Percentiles rank a stretch among this genome's conserved stretches.
phyloP scores from a whole-genome alignment of 352 stramenopile species.

The Aphanomyces euteiches region DNA sequence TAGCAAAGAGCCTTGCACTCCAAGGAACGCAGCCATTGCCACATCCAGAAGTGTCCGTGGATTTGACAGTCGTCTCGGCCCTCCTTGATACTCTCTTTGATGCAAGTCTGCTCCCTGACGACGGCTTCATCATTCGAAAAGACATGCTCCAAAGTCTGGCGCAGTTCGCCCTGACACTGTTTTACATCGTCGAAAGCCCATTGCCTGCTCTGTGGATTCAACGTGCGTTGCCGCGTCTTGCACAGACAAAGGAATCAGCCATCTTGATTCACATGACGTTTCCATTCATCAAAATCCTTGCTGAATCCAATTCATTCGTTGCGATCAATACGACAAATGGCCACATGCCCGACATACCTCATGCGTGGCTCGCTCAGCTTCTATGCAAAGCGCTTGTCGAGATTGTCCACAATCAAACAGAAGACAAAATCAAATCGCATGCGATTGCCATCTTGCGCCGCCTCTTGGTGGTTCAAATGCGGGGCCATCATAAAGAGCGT shows the following conservation, averaged over 20 bases:
- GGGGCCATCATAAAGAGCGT: constrained; percentile 43
- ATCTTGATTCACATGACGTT: constrained; percentile 63
- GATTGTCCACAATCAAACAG: constrained; percentile 54
- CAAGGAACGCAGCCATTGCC: constrained; percentile 33
- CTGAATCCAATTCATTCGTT: constrained; percentile 70
- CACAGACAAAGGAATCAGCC: constrained; percentile 38
- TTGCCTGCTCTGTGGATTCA: constrained; percentile 38
- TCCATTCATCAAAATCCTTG: constrained; percentile 56
- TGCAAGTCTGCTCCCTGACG: constrained; percentile 27
- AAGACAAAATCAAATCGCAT: constrained; percentile 55
- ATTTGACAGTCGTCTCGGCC: constrained; percentile 38
- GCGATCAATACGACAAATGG: constrained; percentile 47
- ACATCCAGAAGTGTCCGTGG: constrained; percentile 36
- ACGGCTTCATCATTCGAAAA: constrained; percentile 52
- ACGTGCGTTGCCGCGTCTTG: background rate
- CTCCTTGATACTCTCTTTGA: constrained; percentile 45
- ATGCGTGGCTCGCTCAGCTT: constrained; percentile 52
- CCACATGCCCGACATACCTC: background rate
- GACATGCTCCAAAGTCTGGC: constrained; percentile 63
- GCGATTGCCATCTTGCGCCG: constrained; percentile 51
- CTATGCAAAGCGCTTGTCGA: constrained; percentile 51
- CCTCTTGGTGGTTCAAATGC: constrained; percentile 65
- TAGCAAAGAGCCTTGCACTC: constrained; percentile 66
- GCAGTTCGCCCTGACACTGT: constrained; percentile 50
- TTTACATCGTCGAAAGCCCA: constrained; percentile 48